Evolutionary conservation across 139 green algal genomes (phyloP), one percentile per base, ranked within the genome.

Genomic region (Closterium sp.): DNA sequence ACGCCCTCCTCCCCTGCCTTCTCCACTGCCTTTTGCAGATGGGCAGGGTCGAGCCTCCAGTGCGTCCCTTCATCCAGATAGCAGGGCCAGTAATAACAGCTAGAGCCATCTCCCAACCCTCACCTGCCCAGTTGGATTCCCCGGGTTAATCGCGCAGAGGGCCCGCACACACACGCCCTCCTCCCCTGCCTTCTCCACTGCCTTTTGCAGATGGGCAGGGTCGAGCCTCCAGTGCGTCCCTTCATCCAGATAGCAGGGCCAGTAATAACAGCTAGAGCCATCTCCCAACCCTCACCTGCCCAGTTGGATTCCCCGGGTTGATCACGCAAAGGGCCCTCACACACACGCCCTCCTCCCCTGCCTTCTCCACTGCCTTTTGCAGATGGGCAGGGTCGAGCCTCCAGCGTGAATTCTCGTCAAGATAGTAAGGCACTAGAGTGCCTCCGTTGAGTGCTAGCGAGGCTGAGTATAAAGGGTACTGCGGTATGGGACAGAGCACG

Each of bases 291-390:
- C 21, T 21, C 32, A 95, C 97, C 93, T 98, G 96, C 31, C 96
- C 97, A 22, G 97, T 99, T 28, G 98, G 98, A 95, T 99, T 99
- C 90, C 98, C 97, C 0, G 98, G 98, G 94, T 99, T 99, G 95
- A 99, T 99, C 3, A 99, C 96, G 50, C 97, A 97, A 86, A 99
- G 88, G 29, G 94, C 97, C 2, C 97, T 95, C 89, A 98, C 96
- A 24, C 90, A 91, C 93, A 96, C 96, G 87, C 96, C 96, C 87
- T 95, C 88, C 0, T 31, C 42, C 22, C 42, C 29, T 24, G 96
- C 96, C 50, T 95, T 93, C 87, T 94, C 87, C 19, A 97, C 73
- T 32, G 95, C 45, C 50, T 38, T 38, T 87, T 96, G 73, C 87
- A 99, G 89, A 28, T 97, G 31, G 1, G 91, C 89, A 38, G 97